These are phyloP conservation scores for Lentinula sp. DNA, from an alignment of 768 basidiomycete species.

Conservation along the genomic window DNA sequence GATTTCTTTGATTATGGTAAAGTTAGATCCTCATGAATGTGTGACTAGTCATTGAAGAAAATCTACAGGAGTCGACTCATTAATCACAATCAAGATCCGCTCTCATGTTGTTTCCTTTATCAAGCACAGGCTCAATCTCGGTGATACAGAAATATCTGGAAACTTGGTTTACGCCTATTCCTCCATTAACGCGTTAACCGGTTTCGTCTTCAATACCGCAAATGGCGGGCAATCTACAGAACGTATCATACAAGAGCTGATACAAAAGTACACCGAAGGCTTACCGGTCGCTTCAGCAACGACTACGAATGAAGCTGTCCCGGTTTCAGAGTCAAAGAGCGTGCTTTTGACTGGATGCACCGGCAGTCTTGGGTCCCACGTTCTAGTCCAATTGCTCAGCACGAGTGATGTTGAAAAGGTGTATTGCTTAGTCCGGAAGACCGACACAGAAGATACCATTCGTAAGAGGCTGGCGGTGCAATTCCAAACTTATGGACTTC, in stretches of 20 bases:
- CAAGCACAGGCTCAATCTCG: not conserved
- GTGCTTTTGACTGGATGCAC: not conserved
- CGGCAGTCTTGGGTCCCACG: not conserved
- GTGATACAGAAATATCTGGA: not conserved
- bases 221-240: not conserved
- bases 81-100: not conserved
- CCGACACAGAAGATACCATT: not conserved
- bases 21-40: not conserved
- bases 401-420: not conserved
- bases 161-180: not conserved
- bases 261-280: not conserved
- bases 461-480: not conserved
- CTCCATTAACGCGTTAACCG: not conserved
- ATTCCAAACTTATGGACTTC: not conserved
- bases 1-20: not conserved
- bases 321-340: not conserved
- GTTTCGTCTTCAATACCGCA: not conserved
- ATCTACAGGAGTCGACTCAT: not conserved
- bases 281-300: not conserved
- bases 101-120: not conserved
- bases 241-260: not conserved
- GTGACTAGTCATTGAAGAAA: not conserved
- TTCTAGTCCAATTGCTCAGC: not conserved
- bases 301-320: not conserved
- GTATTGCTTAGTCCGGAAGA: not conserved